These are phyloP conservation scores for Ramicandelaber brevisporus DNA, from an alignment of 192 early-diverging fungal species.

Conservation along the genomic window DNA sequence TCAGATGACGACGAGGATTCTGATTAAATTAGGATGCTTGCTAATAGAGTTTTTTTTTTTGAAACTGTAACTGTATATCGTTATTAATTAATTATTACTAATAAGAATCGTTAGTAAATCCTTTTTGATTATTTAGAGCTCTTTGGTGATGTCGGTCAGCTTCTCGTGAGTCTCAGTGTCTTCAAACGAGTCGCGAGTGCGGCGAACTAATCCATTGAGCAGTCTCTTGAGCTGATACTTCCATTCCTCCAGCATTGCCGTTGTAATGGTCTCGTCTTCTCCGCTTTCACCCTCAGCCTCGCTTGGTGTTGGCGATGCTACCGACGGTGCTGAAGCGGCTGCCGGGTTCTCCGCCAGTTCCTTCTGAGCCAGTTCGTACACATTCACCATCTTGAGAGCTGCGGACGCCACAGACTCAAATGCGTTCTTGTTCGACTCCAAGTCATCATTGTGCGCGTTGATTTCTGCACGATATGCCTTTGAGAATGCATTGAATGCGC, in stretches of 20 bases:
- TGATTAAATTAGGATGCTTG: too few relatives aligned
- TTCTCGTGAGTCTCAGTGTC: slow-evolving; percentile 27
- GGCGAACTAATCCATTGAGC: slow-evolving; percentile 59
- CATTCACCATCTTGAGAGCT: slow-evolving; percentile 46
- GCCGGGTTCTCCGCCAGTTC: slow-evolving; percentile 13
- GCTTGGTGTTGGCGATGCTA: slow-evolving; percentile 8
- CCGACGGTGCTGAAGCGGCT: slow-evolving; percentile 2
- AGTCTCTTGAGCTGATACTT: slow-evolving; percentile 57
- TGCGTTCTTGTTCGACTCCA: slow-evolving; percentile 48
- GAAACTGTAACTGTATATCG: too few relatives aligned
- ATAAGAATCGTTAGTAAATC: too few relatives aligned
- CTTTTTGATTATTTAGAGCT: slow-evolving; percentile 15
- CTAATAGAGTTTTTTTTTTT: too few relatives aligned
- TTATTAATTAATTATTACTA: too few relatives aligned
- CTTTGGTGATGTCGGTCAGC: slow-evolving; percentile 30
- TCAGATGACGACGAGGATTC: too few relatives aligned
- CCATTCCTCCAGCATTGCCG: slow-evolving; percentile 67
- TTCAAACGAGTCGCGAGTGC: slow-evolving; percentile 49
- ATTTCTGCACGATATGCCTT: too few relatives aligned
- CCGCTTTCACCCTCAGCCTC: slow-evolving; percentile 4
- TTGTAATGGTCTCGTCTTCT: slow-evolving; percentile 11
- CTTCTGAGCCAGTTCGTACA: slow-evolving; percentile 44
- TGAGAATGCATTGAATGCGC: slow-evolving; percentile 50
- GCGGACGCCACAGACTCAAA: slow-evolving; percentile 45
- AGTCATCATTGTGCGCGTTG: slow-evolving; percentile 61